phyloP scores from a whole-genome alignment of 1,284 basidiomycete genomes.

The Marasmius sp. region DNA sequence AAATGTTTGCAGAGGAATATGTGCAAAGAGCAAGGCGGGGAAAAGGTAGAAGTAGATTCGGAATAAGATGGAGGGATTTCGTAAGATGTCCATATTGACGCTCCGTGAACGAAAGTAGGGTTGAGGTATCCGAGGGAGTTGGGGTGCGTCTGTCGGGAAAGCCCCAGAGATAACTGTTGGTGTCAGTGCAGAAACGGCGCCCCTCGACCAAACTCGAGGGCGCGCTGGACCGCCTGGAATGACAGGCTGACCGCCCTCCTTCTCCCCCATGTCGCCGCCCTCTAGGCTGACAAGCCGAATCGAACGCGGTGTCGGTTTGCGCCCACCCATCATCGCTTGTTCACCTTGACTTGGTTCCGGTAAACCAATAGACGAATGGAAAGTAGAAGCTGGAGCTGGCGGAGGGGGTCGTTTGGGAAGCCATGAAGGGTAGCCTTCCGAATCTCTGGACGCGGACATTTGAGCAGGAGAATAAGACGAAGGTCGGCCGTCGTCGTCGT shows the following conservation, averaged over 20 bases:
- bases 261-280: conserved; percentile 39
- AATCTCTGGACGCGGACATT: conserved; percentile 36
- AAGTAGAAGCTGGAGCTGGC: conserved; percentile 69
- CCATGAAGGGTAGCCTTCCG: conserved; percentile 79
- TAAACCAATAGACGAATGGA: conserved; percentile 54
- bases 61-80: conserved; percentile 54
- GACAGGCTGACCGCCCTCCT: conserved; percentile 44
- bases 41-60: conserved; percentile 65
- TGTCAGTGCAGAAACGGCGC: conserved; percentile 48
- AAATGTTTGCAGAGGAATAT: conserved; percentile 73
- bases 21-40: conserved; percentile 66
- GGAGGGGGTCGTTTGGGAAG: conserved; percentile 75
- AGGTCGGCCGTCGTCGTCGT: conserved; percentile 5
- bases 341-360: conserved; percentile 39
- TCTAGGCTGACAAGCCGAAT: conserved; percentile 74
- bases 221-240: conserved; percentile 34
- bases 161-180: conserved; percentile 46
- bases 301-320: conserved; percentile 74
- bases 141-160: conserved; percentile 23
- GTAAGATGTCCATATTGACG: conserved; percentile 64
- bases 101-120: conserved; percentile 65
- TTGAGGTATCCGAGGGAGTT: conserved; percentile 35
- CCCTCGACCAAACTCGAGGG: conserved; percentile 60
- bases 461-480: conserved; percentile 10
- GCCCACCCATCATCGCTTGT: conserved; percentile 48